These are phyloP conservation scores for Pigoraptor vietnamica DNA, from an alignment of 78 protist species.

Conservation along the genomic window DNA sequence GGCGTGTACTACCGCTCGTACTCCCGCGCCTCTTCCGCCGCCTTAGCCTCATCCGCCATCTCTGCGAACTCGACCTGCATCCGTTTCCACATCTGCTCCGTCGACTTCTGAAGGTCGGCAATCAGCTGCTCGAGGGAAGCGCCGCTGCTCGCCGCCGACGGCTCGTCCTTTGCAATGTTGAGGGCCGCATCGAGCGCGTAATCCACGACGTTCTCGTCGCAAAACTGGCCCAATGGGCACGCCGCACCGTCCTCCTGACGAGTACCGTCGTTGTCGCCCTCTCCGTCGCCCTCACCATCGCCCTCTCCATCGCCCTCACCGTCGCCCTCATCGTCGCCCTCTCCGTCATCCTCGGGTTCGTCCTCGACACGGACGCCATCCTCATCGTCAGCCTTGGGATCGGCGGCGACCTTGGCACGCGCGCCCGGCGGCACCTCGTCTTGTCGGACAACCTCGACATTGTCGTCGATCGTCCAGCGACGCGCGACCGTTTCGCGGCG, in stretches of 20 bases:
- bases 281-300: no score
- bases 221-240: neutral
- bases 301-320: no score
- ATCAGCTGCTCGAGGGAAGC: neutral
- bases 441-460: no score
- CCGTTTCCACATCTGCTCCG: neutral
- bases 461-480: neutral
- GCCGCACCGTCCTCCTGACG: no score
- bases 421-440: no score
- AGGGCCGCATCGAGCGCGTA: neutral
- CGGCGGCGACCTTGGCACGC: no score
- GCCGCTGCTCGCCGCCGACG: neutral
- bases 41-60: neutral
- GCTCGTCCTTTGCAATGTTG: no score
- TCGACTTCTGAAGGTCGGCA: no score
- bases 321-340: no score
- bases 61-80: neutral
- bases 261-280: no score
- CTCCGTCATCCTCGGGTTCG: no score
- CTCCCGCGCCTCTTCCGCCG: neutral
- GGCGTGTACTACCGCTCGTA: neutral
- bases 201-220: neutral
- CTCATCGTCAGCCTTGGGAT: neutral
- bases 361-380: no score
- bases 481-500: neutral